Evolutionary conservation across 208 protist genomes (phyloP), one percentile per base, ranked within the genome.

Genomic region (Trypanosomatidae sp.): DNA sequence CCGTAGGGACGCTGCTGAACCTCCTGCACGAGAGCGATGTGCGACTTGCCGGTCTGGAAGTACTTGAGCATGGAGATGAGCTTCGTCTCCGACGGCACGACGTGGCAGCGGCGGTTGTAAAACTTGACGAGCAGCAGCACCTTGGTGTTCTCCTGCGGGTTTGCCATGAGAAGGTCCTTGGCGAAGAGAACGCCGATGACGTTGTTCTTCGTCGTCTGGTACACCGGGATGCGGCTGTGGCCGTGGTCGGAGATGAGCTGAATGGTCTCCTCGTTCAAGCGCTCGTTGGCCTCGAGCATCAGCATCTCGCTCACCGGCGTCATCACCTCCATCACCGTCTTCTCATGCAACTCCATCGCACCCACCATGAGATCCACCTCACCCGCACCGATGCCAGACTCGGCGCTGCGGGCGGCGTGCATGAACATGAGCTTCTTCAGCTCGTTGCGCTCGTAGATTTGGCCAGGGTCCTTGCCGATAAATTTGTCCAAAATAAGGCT

Each of bases 341-440:
- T 98, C 74, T 97, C 90, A 56, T 94, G 88, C 73, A 99, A 91
- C 74, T 98, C 95, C 84, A 99, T 97, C 30, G 95, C 98, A 44
- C 95, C 95, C 22, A 97, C 90, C 84, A 99, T 93, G 22, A 99
- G 84, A 66, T 93, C 90, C 6, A 94, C 89, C 76, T 99, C 97
- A n/a, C 90, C 88, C 25, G 86, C 74, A 9, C 87, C 88, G 43
- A 99, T 86, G 73, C 93, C 93, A 5, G 89, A 91, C 77, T 97
- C 91, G 44, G 81, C 78, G 60, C 95, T 89, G 66, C 85, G 89
- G 10, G 93, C 94, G 3, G 91, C 93, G 70, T 99, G 94, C 85
- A 98, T 92, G 71, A 97, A 89, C 85, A 99, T 94, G n/a, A 99
- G 92, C 71, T 98, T 92, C 83, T 98, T 98, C 47, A 99, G 83